These are phyloP conservation scores for Penicillium canariense DNA, from an alignment of 495 filamentous ascomycete species.

Conservation along the genomic window DNA sequence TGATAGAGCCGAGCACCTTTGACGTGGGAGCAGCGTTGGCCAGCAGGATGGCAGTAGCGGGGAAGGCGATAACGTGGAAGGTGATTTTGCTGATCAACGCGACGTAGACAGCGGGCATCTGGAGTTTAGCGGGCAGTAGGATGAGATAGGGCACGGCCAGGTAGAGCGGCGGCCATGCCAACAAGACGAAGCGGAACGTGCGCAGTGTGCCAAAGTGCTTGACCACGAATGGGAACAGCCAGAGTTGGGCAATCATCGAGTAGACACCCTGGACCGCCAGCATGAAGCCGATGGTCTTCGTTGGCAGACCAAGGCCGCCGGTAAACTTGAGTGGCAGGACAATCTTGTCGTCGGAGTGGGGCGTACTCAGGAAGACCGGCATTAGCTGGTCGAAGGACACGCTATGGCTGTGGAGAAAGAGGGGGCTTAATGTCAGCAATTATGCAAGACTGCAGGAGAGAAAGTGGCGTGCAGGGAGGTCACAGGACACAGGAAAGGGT, in stretches of 20 bases:
- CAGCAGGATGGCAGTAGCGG: slow-evolving; percentile 78
- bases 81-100: slow-evolving; percentile 87
- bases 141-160: slow-evolving; percentile 84
- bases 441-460: slow-evolving; percentile 1
- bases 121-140: slow-evolving; percentile 67
- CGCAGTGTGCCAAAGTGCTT: slow-evolving; percentile 68
- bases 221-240: slow-evolving; percentile 76
- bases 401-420: slow-evolving; percentile 63
- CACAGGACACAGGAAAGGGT: background rate
- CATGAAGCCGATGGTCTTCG: slow-evolving; percentile 81
- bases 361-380: slow-evolving; percentile 85
- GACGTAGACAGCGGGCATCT: slow-evolving; percentile 69
- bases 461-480: background rate
- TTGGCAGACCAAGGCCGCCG: slow-evolving; percentile 78
- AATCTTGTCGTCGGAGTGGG: slow-evolving; percentile 50
- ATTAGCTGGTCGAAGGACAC: slow-evolving; percentile 94
- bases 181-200: slow-evolving; percentile 74
- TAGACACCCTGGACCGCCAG: slow-evolving; percentile 87
- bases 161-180: slow-evolving; percentile 87
- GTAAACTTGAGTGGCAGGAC: slow-evolving; percentile 82
- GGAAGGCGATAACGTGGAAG: slow-evolving; percentile 80
- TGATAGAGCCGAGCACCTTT: slow-evolving; percentile 82
- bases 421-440: slow-evolving; percentile 29
- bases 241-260: slow-evolving; percentile 78
- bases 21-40: slow-evolving; percentile 79